Conservation (phyloP, 139 green algal genomes). For the Chlamydomonas asymmetrica region DNA sequence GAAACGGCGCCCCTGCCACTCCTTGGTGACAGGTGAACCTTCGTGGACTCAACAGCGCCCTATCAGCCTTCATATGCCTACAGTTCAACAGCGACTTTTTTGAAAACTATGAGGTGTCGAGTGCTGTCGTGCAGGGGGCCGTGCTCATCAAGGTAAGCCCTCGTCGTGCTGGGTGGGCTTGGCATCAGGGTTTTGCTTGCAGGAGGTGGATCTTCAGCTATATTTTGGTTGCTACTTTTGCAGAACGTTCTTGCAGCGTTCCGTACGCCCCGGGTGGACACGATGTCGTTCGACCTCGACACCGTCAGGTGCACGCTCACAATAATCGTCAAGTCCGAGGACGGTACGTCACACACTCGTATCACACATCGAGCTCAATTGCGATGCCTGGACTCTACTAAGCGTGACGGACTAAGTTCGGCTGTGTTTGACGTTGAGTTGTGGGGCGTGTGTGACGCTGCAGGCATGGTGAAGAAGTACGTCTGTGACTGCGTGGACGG, state of each 20-base stretch:
- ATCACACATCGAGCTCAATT: no score
- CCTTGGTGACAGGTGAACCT: no score
- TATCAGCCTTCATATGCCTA: slow-evolving; percentile 68
- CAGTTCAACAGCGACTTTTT: slow-evolving; percentile 65
- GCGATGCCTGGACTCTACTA: no score
- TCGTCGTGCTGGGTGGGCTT: neutral
- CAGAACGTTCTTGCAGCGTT: slow-evolving; percentile 65
- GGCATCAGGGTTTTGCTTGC: no score
- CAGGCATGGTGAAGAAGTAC: slow-evolving; percentile 75
- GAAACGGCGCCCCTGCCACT: no score
- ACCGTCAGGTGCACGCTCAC: slow-evolving; percentile 23
- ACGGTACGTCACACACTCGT: slow-evolving; percentile 52
- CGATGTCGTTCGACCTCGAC: slow-evolving; percentile 53
- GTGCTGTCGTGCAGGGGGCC: slow-evolving; percentile 49
- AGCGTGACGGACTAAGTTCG: no score
- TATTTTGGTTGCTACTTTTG: no score
- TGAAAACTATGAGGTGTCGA: slow-evolving; percentile 63
- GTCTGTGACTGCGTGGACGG: slow-evolving; percentile 49
- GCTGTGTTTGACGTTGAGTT: no score
- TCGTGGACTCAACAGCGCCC: slow-evolving; percentile 71
- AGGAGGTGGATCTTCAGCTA: no score
- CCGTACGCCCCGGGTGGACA: slow-evolving; percentile 46
- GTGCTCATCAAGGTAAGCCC: slow-evolving; percentile 65
- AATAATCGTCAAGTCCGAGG: slow-evolving; percentile 60
- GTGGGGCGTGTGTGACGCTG: no score